Conservation (phyloP, 306 rosid species). For the Prunus mongolica region DNA sequence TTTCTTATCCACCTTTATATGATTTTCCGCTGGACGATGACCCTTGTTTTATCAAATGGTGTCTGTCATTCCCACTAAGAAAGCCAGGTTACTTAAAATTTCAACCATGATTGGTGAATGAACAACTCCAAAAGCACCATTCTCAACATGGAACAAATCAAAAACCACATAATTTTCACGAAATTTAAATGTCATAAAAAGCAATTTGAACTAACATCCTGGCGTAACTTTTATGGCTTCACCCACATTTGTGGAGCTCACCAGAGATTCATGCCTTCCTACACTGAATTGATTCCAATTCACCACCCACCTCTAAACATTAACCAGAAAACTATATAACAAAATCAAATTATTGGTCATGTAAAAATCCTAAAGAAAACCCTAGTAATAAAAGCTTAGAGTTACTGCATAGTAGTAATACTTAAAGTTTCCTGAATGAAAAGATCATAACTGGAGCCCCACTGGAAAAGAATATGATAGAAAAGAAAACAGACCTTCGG, state of each 20-base stretch:
- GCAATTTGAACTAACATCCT: background rate
- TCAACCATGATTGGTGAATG: background rate
- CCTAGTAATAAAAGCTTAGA: constrained; percentile 25
- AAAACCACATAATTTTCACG: background rate
- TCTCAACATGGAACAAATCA: background rate
- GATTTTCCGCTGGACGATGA: background rate
- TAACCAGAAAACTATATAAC: background rate
- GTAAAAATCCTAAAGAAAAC: background rate
- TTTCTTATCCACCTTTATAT: background rate
- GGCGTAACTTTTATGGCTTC: background rate
- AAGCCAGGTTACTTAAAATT: background rate
- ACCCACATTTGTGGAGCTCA: background rate
- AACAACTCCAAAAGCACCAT: constrained; percentile 4
- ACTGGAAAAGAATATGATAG: constrained; percentile 38
- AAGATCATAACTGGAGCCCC: constrained; percentile 40
- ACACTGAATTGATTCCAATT: background rate
- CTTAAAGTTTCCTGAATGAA: constrained; percentile 41
- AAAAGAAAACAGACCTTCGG: constrained; percentile 83
- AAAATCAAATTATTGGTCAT: background rate
- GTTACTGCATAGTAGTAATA: constrained; percentile 34
- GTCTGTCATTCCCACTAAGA: background rate
- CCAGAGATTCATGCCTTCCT: background rate
- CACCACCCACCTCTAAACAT: background rate
- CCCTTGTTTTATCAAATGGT: background rate
- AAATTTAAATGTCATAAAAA: background rate